Evolutionary conservation across 768 basidiomycete species (phyloP), one percentile per base, ranked within the genome.

Genomic region (Rhodocollybia butyracea): DNA sequence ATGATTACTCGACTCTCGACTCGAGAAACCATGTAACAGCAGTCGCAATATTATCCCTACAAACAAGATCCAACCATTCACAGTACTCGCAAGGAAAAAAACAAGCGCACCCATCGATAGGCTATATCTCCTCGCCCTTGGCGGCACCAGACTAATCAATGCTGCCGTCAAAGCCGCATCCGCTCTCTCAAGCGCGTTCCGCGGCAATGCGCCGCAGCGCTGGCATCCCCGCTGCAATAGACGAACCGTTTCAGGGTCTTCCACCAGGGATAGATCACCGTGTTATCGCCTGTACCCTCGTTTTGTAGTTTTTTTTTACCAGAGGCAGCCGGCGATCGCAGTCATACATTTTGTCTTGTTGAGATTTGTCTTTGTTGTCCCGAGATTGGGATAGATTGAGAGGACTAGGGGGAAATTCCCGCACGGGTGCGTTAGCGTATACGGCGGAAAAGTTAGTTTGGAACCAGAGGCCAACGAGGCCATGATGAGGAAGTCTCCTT

Each of bases 401-500:
- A n/a, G n/a, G n/a, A n/a, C n/a, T n/a, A n/a, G n/a, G n/a, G n/a
- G n/a, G n/a, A n/a, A n/a, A 24, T 39, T 55, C 32, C 30, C 41
- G 22, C 57, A 26, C 7, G 57, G 57, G 13, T 46, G 48, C 5
- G 54, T 46, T 36, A 39, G 32, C 43, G 36, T 56, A 46, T 24
- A 32, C 26, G 0, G 52, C 46, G 7, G 46, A 46, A 8, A 15
- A 17, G 55, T 63, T 60, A 55, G 63, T 61, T n/a, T 75, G 64
- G 21, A 79, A 63, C 73, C 79, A 80, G 26, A 69, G 62, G 6
- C 79, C 82, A n/a, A 82, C 75, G 19, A 76, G 0, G 74, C 80
- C 63, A 85, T 60, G 29, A 84, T 76, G 46, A 85, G 61, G 62
- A 84, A 83, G 59, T 80, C 80, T 29, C 76, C 77, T 2, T 75